Evolutionary conservation across 164 flowering plant species (phyloP), one percentile per base, ranked within the genome.

Genomic region (Stephania yunnanensis): DNA sequence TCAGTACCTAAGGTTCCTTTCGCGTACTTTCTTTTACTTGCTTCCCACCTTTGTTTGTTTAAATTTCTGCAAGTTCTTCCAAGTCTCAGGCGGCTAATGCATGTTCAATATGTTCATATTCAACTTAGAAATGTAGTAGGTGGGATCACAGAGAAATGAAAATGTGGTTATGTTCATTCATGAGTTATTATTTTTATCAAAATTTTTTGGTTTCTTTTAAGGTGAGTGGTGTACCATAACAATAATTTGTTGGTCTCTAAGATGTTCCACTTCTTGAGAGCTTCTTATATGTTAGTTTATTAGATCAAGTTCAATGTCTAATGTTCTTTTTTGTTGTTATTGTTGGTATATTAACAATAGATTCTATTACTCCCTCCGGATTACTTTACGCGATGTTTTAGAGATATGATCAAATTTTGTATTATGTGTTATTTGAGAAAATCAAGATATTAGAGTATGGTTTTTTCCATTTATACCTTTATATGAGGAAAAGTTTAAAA

Each of bases 141-240:
- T 58, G 64, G 20, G 64, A 58, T 58, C 64, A 58, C 64, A 58
- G 5, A n/a, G 64, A 58, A 17, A 17, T 58, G 64, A 15, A 58
- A 58, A 58, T n/a, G 20, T 65, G 68, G 68, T 12, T 65, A 3
- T 65, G 36, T 65, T 65, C 68, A 65, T 65, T 65, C 68, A 22
- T 7, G 9, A 22, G 30, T 65, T 3, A 65, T 36, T 65, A 58
- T 58, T 15, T 58, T 58, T 58, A 1, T 19, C 64, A 58, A 58
- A 50, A 58, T 58, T 58, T 22, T 58, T 58, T 58, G n/a, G n/a
- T 58, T 58, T 58, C 64, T 17, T 58, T n/a, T 58, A 19, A 58
- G 64, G 20, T 58, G 20, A 58, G 64, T 58, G 19, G 19, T 58
- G 64, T 58, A 58, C 64, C 64, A 58, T 58, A 58, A 58, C 64